Evolutionary conservation across 2,329 filamentous ascomycete genomes (phyloP), one percentile per base, ranked within the genome.

Genomic region (Talaromyces sp.): DNA sequence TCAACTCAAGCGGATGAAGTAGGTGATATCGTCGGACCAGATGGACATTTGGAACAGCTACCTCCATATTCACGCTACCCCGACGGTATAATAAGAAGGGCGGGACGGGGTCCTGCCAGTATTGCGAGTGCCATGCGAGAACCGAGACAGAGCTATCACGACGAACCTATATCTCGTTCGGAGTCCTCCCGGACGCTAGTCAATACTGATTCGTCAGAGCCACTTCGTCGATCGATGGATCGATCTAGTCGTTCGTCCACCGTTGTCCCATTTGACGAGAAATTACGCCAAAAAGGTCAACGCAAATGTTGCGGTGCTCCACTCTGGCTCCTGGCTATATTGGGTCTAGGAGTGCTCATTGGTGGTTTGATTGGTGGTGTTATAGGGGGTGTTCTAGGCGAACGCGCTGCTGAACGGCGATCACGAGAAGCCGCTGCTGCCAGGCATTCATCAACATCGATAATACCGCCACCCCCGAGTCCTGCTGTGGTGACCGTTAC

Each of bases 11-110:
- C 70, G 61, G 91, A 91, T 58, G 92, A 96, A 68, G 80, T 85
- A n/a, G 91, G 89, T 54, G 92, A 93, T 72, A 85, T 97, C 59
- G 88, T 97, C 57, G 92, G 92, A 1, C 90, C 90, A 0, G 87
- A 96, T 69, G 93, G 93, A 1, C 92, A 97, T 71, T 88, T 90
- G 1, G 93, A 98, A 75, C 91, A 96, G 73, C 79, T 97, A 19
- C 93, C 93, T 13, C 93, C 93, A 0, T 98, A 98, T 72, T 91
- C 91, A 15, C 84, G 92, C 72, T 97, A 96, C 74, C 91, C 93
- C 2, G 90, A 96, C 58, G 89, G 91, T 61, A 47, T 62, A 13
- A 80, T 88, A 77, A 75, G 83, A 74, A 80, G 92, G 84, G 69
- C 71, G 1, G 77, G 79, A 33, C 64, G 63, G 30, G 63, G 70